A percentile compares a stretch with the other conserved stretches of the same genome.
Evolutionary conservation across 2,329 filamentous ascomycete species (phyloP).

Genomic region (Westerdykella ornata): DNA sequence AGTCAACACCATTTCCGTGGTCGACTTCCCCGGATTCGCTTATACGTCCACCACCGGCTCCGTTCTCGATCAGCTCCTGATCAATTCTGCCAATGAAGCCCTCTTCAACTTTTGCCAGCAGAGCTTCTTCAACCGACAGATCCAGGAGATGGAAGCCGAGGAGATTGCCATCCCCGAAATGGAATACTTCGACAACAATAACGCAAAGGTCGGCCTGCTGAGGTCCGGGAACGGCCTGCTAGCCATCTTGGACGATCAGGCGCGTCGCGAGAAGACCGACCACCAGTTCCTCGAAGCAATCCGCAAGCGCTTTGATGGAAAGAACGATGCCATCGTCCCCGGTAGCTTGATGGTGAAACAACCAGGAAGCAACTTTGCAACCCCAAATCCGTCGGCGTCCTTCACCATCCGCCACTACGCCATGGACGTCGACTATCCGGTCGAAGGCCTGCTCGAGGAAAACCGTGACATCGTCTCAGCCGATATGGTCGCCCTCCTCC

Average conservation of each 20-base stretch:
- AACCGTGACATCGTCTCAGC: slow-evolving; percentile 95
- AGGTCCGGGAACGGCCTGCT: slow-evolving; percentile 90
- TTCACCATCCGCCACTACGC: slow-evolving; percentile 96
- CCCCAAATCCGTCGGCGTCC: slow-evolving; percentile 68
- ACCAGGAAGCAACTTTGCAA: slow-evolving; percentile 83
- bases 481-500: slow-evolving; percentile 90
- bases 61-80: slow-evolving; percentile 83
- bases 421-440: slow-evolving; percentile 89
- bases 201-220: slow-evolving; percentile 83
- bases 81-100: slow-evolving; percentile 86
- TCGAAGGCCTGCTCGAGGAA: slow-evolving; percentile 82
- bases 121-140: slow-evolving; percentile 92
- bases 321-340: slow-evolving; percentile 83
- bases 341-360: slow-evolving; percentile 66
- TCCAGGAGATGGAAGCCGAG: slow-evolving; percentile 87
- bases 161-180: slow-evolving; percentile 85
- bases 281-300: slow-evolving; percentile 85
- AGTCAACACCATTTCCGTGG: slow-evolving; percentile 86
- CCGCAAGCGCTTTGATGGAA: slow-evolving; percentile 87
- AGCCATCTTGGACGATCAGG: slow-evolving; percentile 94
- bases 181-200: slow-evolving; percentile 96
- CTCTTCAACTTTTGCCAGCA: slow-evolving; percentile 91
- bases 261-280: slow-evolving; percentile 78
- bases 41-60: slow-evolving; percentile 78
- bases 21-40: slow-evolving; percentile 94